Evolutionary conservation across 78 protist species (phyloP).

Genomic region (Ministeria vibrans): DNA sequence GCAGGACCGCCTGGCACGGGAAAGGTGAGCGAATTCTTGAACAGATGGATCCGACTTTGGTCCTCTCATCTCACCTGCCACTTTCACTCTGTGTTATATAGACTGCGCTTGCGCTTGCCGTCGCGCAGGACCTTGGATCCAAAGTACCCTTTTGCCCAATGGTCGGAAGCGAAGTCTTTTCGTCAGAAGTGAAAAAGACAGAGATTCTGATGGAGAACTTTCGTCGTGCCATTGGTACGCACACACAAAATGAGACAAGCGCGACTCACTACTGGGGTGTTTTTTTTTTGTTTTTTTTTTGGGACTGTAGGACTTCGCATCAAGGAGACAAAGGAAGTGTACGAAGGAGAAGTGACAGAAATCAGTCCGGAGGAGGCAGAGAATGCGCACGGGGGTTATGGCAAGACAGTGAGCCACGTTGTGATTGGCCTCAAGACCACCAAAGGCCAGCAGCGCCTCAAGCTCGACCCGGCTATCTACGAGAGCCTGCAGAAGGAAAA

Average conservation of each 20-base stretch:
- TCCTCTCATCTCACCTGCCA: background rate
- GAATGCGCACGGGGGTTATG: constrained; percentile 89
- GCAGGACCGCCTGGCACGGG: constrained; percentile 99
- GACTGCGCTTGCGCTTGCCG: constrained; percentile 96
- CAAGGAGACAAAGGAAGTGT: constrained; percentile 98
- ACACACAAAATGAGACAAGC: background rate
- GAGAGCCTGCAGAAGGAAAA: constrained; percentile 96
- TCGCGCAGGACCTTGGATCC: constrained; percentile 94
- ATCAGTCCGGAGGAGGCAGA: constrained; percentile 96
- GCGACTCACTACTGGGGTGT: too few relatives aligned
- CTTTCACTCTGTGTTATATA: constrained; percentile 33
- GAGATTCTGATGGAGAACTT: constrained; percentile 96
- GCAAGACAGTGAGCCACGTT: constrained; percentile 91
- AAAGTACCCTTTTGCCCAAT: constrained; percentile 99
- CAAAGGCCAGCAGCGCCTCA: constrained; percentile 78
- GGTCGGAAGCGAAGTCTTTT: constrained; percentile 98
- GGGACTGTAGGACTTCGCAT: constrained; percentile 78
- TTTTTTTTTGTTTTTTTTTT: too few relatives aligned
- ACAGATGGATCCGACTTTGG: background rate
- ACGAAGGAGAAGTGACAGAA: constrained; percentile 99
- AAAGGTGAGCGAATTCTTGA: background rate
- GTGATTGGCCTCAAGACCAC: constrained; percentile 80
- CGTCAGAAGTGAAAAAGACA: constrained; percentile 79
- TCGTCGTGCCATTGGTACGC: constrained; percentile 95
- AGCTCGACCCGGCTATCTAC: constrained; percentile 95